These are phyloP conservation scores for Candida neerlandica DNA, from an alignment of 1,139 yeast genomes.

Conservation along the genomic window DNA sequence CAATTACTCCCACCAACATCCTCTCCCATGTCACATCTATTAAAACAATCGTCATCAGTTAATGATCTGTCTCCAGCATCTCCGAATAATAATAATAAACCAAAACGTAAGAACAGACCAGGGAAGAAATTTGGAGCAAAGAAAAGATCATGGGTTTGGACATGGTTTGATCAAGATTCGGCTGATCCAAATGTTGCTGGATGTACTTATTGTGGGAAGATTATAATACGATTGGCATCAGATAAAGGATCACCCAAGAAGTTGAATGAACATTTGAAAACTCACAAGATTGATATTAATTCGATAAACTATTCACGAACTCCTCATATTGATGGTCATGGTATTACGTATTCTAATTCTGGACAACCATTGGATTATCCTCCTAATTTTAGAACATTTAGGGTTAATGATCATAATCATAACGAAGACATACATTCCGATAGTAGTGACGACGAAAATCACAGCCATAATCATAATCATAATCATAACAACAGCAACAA, in stretches of 20 bases:
- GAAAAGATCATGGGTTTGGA: conserved; percentile 65
- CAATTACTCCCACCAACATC: background rate
- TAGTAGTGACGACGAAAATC: background rate
- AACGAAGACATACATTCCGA: background rate
- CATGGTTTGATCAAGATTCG: conserved; percentile 58
- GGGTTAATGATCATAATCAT: background rate
- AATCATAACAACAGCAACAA: background rate
- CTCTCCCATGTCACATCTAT: background rate
- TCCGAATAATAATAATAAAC: conserved; percentile 13
- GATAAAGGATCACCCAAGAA: conserved; percentile 66
- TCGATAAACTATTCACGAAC: conserved; percentile 39
- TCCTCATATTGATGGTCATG: conserved; percentile 42
- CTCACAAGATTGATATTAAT: conserved; percentile 50
- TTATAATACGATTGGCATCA: conserved; percentile 47
- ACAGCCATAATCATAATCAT: background rate
- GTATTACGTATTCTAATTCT: conserved; percentile 33
- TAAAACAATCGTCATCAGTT: conserved; percentile 8
- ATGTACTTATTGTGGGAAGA: conserved; percentile 56
- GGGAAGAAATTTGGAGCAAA: conserved; percentile 61
- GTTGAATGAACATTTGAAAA: conserved; percentile 56
- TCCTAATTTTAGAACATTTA: conserved; percentile 7
- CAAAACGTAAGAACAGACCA: conserved; percentile 43
- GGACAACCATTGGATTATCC: conserved; percentile 29
- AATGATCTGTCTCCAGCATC: background rate
- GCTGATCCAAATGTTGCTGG: conserved; percentile 53